A percentile compares a stretch with the other conserved stretches of the same genome.
Conservation (phyloP, 2,329 filamentous ascomycete species). For the Ophiosphaerella korrae region DNA sequence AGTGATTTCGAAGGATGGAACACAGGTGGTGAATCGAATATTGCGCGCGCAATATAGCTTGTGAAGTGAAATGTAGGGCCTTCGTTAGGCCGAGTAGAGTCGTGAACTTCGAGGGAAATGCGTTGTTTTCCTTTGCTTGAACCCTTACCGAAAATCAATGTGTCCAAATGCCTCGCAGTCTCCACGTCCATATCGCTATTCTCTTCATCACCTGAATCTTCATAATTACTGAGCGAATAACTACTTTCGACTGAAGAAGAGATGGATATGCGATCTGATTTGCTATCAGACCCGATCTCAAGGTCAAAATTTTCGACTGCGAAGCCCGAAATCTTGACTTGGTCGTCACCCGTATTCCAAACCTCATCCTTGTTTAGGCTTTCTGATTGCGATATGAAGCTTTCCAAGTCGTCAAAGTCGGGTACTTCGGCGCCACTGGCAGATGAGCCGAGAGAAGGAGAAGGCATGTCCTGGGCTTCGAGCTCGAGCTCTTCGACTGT, state of each 20-base stretch:
- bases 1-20: constrained; percentile 2
- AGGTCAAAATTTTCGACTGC: not conserved
- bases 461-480: not conserved
- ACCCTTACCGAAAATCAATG: not conserved
- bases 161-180: not conserved
- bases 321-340: constrained; percentile 1
- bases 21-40: constrained; percentile 1
- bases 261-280: not conserved
- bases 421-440: not conserved
- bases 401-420: constrained; percentile 3
- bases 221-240: constrained; percentile 1
- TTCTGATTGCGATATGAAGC: not conserved
- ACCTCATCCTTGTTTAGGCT: not conserved
- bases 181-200: constrained; percentile 1
- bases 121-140: not conserved
- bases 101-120: not conserved
- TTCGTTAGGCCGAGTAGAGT: not conserved
- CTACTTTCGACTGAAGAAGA: not conserved
- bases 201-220: not conserved
- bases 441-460: not conserved
- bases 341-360: not conserved
- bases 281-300: not conserved
- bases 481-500: not conserved
- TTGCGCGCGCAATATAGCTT: not conserved
- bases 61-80: not conserved